Evolutionary conservation across 768 basidiomycete genomes (phyloP), one percentile per base, ranked within the genome.

Genomic region (Saitozyma sp.): DNA sequence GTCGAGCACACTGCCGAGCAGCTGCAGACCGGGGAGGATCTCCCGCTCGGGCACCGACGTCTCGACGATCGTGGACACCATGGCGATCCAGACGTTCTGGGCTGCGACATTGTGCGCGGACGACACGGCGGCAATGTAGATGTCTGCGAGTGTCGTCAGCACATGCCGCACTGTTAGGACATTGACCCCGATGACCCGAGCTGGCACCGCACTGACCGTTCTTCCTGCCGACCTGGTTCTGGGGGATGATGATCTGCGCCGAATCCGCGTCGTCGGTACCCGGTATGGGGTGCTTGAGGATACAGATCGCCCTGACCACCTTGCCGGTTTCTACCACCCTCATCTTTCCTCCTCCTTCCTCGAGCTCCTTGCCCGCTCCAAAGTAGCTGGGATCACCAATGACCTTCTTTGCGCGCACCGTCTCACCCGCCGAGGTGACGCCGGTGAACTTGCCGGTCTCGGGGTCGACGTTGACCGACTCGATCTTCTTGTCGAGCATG

Each of bases 301-400:
- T 84, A 83, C 96, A 98, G 76, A 99, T 99, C 5, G 95, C 96
- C 56, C 96, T 84, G 71, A 99, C 85, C 69, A 98, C 96, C 81
- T 90, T 94, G 69, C 90, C 89, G 66, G 92, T 89, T 81, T 98
- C 93, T 29, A 97, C 78, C 38, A 94, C 94, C 63, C 90, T 85
- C 70, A 92, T 79, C 81, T 92, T 92, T 50, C 91, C 92, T 14
- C 64, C 76, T n/a, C 63, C 78, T 19, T 84, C 84, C 16, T 87
- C 86, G 0, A 80, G 71, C 39, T 82, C 82, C 71, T 85, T 81
- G 46, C 88, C 88, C 29, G 89, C 88, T 58, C 89, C 88, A 81
- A 99, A 99, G 83, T 99, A 99, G 76, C 89, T 91, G 8, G 96
- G 96, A 80, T 96, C 94, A 50, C 96, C 96, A 65, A 99, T 95